Evolutionary conservation across 2,329 filamentous ascomycete genomes (phyloP), one percentile per base, ranked within the genome.

Genomic region (Parascedosporium putredinis): DNA sequence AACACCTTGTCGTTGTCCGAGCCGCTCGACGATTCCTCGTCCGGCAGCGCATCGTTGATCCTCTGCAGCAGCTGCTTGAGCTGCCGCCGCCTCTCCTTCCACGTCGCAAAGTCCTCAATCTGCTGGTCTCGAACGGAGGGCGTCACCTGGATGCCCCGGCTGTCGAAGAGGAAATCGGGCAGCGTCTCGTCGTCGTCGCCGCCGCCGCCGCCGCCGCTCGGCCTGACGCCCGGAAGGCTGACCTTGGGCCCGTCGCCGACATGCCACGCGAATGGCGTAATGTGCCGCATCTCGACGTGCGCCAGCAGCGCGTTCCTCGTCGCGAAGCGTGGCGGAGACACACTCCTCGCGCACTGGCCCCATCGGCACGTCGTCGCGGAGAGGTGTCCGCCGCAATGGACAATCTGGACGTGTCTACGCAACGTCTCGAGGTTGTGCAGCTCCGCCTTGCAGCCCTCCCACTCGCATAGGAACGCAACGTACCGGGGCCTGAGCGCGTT

Each of bases 361-460:
- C 72, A 77, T 34, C 56, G 59, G 48, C 67, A 72, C 33, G 55
- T 52, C 33, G 55, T 52, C 16, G 56, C 51, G 36, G 53, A 52
- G 14, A 54, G 53, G 4, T 50, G 47, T 18, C 24, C 27, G 25
- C 50, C 8, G n/a, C 34, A 66, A 58, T 84, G 80, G 2, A 81
- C 67, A 12, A 69, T 56, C 16, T 62, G 58, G 12, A 83, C 62
- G 54, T 84, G 80, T 50, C 64, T 66, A 22, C 73, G 68, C 36
- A 84, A 60, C 8, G 78, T 83, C 10, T 75, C 74, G 51, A 81
- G 61, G 56, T 84, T 84, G 47, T 82, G 78, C 43, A 84, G 65
- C 61, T 82, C 75, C 3, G 79, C 79, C 25, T 67, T 70, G 57
- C 80, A 84, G 0, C 66, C 66, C 20, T 63, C 55, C 80, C 80